Base-by-base conservation (phyloP, 441 rosid species). In the Populus hybrid region DNA sequence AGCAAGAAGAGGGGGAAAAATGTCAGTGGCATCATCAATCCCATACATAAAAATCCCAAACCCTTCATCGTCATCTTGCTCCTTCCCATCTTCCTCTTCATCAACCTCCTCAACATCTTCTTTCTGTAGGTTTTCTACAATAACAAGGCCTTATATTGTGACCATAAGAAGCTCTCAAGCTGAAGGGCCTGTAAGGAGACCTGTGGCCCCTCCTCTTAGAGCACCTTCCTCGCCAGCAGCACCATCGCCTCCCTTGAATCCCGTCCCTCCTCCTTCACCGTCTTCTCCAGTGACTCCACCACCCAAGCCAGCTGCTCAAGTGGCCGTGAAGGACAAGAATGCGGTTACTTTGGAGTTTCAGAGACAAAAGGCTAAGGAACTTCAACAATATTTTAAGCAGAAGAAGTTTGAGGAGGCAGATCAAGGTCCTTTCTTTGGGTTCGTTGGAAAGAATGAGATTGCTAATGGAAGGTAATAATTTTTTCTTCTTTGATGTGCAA, bases 351-450 rank as follows among this genome's bases (percentile, higher is more conserved):
- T 93, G 76, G 99, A 93, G 82, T 93, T 90, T 82, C 99, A 95
- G 88, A 88, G 99, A 78, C 91, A 87, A 82, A 93, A 84, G 84
- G 98, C 98, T 6, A 95, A 86, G 83, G 95, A 92, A 84, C 91
- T 95, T 76, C 98, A 93, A 40, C 91, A 90, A 9, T 95, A 88
- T 77, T 93, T 93, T 76, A 92, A 91, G 88, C 83, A 87, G 86
- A 92, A 91, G 91, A 90, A 93, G 86, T 87, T 95, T 83, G 94
- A 93, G 85, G 88, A 88, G 78, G 88, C 97, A 59, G 84, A 87
- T 88, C 92, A 87, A 74, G 98, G 96, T 20, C 98, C 98, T 33
- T 92, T 92, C 85, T 91, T 95, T 81, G 99, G 98, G 53, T 95
- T 88, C 75, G 36, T 92, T 70, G 84, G 82, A 72, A 94, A 93